Percentiles rank a stretch among this genome's conserved stretches.
phyloP scores from a whole-genome alignment of 768 basidiomycete genomes.

The Boletus sensibilis region DNA sequence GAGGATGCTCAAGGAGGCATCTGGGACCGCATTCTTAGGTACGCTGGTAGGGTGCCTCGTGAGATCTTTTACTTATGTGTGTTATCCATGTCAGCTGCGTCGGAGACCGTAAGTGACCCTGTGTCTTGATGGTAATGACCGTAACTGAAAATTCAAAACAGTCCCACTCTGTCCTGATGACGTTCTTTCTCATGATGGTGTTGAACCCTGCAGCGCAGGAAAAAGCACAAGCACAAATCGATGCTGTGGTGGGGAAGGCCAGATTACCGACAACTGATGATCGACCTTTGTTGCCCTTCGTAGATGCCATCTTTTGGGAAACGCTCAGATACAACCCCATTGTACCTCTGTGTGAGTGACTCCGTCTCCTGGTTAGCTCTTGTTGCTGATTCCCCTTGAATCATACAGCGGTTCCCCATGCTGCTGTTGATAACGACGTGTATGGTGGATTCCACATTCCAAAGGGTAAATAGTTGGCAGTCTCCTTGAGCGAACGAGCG shows the following conservation, averaged over 20 bases:
- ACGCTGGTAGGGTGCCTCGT: neutral
- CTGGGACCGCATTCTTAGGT: conserved; percentile 13
- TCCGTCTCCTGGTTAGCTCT: neutral
- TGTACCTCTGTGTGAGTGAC: conserved; percentile 4
- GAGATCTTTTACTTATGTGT: neutral
- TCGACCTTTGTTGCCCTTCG: conserved; percentile 5
- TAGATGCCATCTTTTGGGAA: conserved; percentile 12
- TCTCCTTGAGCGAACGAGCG: no score
- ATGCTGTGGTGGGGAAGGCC: conserved; percentile 2
- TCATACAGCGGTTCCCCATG: conserved; percentile 26
- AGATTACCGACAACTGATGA: conserved; percentile 5
- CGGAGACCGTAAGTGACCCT: neutral
- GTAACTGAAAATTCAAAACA: neutral
- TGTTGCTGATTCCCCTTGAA: neutral
- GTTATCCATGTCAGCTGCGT: neutral
- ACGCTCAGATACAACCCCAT: neutral
- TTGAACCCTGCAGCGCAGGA: conserved; percentile 4
- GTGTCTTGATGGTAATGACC: neutral
- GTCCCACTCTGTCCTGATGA: neutral
- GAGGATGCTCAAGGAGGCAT: conserved; percentile 3
- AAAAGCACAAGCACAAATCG: conserved; percentile 6
- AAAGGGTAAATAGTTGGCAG: conserved; percentile 14
- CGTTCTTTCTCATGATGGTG: conserved; percentile 13
- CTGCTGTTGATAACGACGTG: conserved; percentile 37
- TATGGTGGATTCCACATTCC: conserved; percentile 51